Base-by-base conservation (phyloP, 768 basidiomycete genomes). In the Rhizopogon vinicolor region DNA sequence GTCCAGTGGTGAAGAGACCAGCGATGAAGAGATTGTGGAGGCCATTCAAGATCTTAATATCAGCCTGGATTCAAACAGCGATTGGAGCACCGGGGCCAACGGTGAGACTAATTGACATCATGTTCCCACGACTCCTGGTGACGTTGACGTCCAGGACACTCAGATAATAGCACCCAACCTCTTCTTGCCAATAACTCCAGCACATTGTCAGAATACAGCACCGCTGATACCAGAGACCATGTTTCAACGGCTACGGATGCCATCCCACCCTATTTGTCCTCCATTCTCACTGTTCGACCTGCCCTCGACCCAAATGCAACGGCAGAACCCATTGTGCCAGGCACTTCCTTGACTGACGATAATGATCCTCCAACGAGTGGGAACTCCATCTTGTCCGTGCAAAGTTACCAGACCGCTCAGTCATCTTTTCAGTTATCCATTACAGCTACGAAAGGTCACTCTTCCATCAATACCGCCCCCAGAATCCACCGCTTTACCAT, bases 401-500 rank as follows among this genome's bases (percentile, higher is more conserved):
- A 82, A 51, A 77, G 83, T 3, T 88, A 85, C 68, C 81, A 82
- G 59, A 90, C 87, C 6, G 85, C 86, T 8, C 72, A 76, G 22
- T 71, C 74, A 25, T 76, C 76, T 2, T 61, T 74, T 29, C 72
- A 72, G 4, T 85, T 84, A 2, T 74, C 76, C 39, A 80, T 89
- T 1, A 77, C 76, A 14, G 90, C 90, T 5, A 92, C 89, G 0
- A 86, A 89, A 60, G 90, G 88, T 10, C 85, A 87, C 18, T 89
- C 88, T 1, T 87, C 87, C 7, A 78, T 87, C 46, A 75, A 75
- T 37, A 74, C 80, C 3, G 60, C 79, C 1, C 78, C 84, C 0
- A 76, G 85, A 51, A 78, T 92, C 3, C 93, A 94, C 67, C 86
- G 93, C 16, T 95, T 95, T 75, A 88, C 92, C 19, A 78, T 94